phyloP scores from a whole-genome alignment of 352 stramenopile genomes.

The Phytophthora tubulina region DNA sequence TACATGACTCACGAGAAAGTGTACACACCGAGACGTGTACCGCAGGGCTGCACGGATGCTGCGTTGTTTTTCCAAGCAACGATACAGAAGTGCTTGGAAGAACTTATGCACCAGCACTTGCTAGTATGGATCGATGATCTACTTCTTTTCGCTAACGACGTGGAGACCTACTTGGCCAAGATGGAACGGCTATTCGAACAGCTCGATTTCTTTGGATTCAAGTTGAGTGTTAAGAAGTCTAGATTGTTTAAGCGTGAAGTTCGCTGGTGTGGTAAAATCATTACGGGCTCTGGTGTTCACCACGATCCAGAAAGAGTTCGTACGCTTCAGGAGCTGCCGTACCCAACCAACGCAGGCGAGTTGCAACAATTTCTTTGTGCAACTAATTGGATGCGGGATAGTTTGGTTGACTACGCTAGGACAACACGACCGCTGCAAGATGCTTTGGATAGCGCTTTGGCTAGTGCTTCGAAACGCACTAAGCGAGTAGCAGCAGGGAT shows the following conservation, averaged over 20 bases:
- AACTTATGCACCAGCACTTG: not conserved
- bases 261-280: not conserved
- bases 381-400: not conserved
- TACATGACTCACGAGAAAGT: slow-evolving; percentile 31
- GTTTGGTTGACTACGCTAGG: not conserved
- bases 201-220: slow-evolving; percentile 1
- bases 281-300: not conserved
- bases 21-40: slow-evolving; percentile 25
- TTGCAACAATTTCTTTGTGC: not conserved
- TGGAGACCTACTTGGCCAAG: not conserved
- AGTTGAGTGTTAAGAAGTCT: not conserved
- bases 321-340: not conserved
- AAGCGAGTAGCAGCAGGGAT: not conserved
- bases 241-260: not conserved
- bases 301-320: not conserved
- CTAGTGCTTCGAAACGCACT: not conserved
- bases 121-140: not conserved
- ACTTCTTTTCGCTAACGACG: not conserved
- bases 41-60: slow-evolving; percentile 24
- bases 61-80: not conserved
- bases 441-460: not conserved
- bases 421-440: not conserved
- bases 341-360: not conserved
- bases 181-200: not conserved
- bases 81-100: not conserved